These are phyloP conservation scores for Cyclotella cryptica DNA, from an alignment of 108 stramenopile species.

Conservation along the genomic window DNA sequence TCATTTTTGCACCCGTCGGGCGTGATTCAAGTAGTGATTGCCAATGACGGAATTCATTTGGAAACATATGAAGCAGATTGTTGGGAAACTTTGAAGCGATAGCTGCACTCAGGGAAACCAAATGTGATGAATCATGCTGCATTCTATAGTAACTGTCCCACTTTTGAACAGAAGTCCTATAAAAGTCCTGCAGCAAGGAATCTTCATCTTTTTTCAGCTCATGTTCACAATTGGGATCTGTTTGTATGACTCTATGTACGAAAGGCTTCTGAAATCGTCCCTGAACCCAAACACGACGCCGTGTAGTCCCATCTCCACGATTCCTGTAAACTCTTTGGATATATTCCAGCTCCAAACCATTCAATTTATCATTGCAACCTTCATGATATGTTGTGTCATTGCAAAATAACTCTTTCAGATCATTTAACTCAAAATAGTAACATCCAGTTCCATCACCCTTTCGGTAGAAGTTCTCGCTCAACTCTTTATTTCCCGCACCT, in stretches of 20 bases:
- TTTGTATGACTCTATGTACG: neutral
- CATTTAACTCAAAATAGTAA: conserved; percentile 51
- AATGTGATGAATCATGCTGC: neutral
- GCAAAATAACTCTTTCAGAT: conserved; percentile 47
- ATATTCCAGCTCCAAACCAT: conserved; percentile 48
- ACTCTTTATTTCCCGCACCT: conserved; percentile 23
- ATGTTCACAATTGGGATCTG: neutral
- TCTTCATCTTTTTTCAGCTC: neutral
- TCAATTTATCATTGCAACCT: conserved; percentile 32
- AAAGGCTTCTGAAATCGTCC: conserved; percentile 68
- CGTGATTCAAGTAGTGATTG: conserved; percentile 12
- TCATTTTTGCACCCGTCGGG: neutral
- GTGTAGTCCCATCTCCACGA: conserved; percentile 40
- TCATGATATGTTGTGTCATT: conserved; percentile 5
- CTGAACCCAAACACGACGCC: conserved; percentile 83
- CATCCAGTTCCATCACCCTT: conserved; percentile 55
- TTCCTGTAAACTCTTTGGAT: conserved; percentile 48
- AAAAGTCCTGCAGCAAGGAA: neutral
- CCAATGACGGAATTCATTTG: conserved; percentile 39
- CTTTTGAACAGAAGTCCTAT: neutral
- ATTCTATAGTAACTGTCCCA: conserved; percentile 35
- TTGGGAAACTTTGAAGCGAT: neutral
- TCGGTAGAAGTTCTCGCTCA: conserved; percentile 44
- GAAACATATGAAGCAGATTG: conserved; percentile 43
- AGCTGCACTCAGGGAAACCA: neutral